These are phyloP conservation scores for Arthrobotrys entomopaga DNA, from an alignment of 2,329 filamentous ascomycete species.

Conservation along the genomic window DNA sequence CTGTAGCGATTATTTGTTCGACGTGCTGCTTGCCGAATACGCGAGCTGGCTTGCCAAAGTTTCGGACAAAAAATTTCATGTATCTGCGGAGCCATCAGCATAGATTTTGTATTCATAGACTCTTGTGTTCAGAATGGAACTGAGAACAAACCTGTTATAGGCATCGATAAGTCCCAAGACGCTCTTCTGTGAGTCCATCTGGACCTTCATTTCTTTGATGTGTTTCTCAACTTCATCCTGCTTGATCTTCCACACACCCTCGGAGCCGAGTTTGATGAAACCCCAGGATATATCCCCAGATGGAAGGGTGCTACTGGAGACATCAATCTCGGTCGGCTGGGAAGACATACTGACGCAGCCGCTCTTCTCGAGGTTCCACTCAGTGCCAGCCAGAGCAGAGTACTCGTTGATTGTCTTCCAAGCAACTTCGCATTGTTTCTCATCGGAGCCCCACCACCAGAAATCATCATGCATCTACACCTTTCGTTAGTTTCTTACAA, in stretches of 20 bases:
- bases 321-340: not conserved
- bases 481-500: constrained; percentile 62
- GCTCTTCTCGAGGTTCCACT: constrained; percentile 71
- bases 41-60: constrained; percentile 67
- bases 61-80: constrained; percentile 68
- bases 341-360: constrained; percentile 62
- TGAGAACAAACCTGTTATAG: constrained; percentile 65
- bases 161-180: constrained; percentile 71
- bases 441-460: constrained; percentile 72
- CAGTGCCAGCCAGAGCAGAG: constrained; percentile 67
- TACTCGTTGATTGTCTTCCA: constrained; percentile 72
- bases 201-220: constrained; percentile 69
- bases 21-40: constrained; percentile 69
- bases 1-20: constrained; percentile 67
- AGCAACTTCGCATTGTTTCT: constrained; percentile 66
- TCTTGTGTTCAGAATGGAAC: constrained; percentile 66
- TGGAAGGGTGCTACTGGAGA: constrained; percentile 63
- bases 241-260: constrained; percentile 71
- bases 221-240: constrained; percentile 70
- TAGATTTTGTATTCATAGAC: constrained; percentile 67
- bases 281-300: constrained; percentile 70
- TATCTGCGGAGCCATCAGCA: constrained; percentile 63
- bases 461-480: constrained; percentile 70
- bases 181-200: constrained; percentile 68
- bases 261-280: constrained; percentile 69